Evolutionary conservation across 176 grass and related monocot genomes (phyloP).

Genomic region (Dendrocalamus sinicus): DNA sequence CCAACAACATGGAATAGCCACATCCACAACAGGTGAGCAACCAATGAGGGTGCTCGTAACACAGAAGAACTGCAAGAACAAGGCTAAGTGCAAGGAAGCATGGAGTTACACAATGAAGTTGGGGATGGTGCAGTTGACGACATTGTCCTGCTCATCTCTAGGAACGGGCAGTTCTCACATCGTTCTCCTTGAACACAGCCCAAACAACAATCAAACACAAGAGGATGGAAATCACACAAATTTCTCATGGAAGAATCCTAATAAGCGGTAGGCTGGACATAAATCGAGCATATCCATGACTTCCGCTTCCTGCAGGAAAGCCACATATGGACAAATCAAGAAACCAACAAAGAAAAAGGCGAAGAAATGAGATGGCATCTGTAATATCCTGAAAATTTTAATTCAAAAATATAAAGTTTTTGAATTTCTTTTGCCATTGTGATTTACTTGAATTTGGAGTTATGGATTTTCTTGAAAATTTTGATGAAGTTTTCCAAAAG

Average conservation of each 20-base stretch:
- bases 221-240: constrained; percentile 1
- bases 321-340: too few relatives aligned
- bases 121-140: constrained; percentile 76
- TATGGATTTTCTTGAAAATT: too few relatives aligned
- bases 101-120: constrained; percentile 82
- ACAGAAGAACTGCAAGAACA: neutral
- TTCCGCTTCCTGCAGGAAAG: too few relatives aligned
- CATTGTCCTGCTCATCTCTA: constrained; percentile 89
- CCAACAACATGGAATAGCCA: neutral
- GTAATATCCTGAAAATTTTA: too few relatives aligned
- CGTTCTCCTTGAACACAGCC: constrained; percentile 70
- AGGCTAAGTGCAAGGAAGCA: neutral
- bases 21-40: neutral
- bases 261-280: neutral
- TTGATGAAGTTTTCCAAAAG: too few relatives aligned
- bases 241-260: neutral
- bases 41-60: neutral
- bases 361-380: too few relatives aligned
- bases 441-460: too few relatives aligned
- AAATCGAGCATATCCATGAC: neutral
- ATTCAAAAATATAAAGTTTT: too few relatives aligned
- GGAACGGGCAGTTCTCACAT: constrained; percentile 94
- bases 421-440: too few relatives aligned
- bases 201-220: neutral
- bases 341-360: too few relatives aligned